phyloP scores from a whole-genome alignment of 345 rosid species.

The Schrenkiella parvula region DNA sequence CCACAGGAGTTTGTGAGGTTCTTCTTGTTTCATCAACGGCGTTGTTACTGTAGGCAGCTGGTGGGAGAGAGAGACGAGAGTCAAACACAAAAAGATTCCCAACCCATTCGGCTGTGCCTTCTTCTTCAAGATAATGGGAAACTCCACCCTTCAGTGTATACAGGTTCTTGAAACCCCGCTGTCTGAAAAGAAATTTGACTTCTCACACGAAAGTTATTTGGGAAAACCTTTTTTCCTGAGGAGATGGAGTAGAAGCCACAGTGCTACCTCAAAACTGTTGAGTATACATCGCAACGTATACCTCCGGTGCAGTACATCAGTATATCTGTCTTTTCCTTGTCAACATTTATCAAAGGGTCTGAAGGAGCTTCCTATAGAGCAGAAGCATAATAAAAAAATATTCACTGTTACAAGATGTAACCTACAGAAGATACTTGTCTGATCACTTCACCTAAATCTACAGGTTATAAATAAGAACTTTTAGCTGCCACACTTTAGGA shows the following conservation, averaged over 20 bases:
- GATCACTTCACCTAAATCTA: background rate
- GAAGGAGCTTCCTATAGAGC: slow-evolving; percentile 46
- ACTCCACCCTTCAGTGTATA: slow-evolving; percentile 85
- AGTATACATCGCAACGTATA: slow-evolving; percentile 93
- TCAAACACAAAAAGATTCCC: slow-evolving; percentile 93
- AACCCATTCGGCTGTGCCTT: slow-evolving; percentile 68
- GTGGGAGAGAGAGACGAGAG: slow-evolving; percentile 84
- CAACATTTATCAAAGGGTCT: slow-evolving; percentile 68
- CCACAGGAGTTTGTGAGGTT: slow-evolving; percentile 30
- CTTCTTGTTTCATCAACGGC: slow-evolving; percentile 20
- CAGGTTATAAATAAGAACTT: background rate
- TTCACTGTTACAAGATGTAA: background rate
- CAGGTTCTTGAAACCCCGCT: slow-evolving; percentile 66
- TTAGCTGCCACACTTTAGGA: background rate
- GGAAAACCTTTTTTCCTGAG: slow-evolving; percentile 7
- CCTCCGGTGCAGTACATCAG: slow-evolving; percentile 98
- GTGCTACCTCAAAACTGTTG: slow-evolving; percentile 74
- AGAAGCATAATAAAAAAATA: background rate
- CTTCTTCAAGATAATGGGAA: slow-evolving; percentile 74
- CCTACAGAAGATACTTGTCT: background rate
- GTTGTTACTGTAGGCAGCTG: slow-evolving; percentile 51
- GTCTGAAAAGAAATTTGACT: slow-evolving; percentile 45
- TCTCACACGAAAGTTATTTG: slow-evolving; percentile 19
- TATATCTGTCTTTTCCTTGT: slow-evolving; percentile 67
- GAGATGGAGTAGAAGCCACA: slow-evolving; percentile 4